Conservation (phyloP, 805 yeast genomes). For the Peterozyma toletana region DNA sequence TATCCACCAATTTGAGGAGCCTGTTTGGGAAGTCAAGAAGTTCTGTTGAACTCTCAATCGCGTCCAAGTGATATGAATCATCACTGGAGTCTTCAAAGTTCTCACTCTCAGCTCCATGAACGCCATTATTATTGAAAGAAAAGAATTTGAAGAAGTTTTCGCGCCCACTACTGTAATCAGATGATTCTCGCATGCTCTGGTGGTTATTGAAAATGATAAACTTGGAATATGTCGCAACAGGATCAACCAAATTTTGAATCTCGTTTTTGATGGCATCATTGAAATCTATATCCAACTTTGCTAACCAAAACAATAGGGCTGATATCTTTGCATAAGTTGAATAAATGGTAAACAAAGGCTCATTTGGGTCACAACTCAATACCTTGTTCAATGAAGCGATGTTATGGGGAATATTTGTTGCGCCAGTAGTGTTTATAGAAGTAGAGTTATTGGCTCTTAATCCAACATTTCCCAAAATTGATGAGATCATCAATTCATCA, state of each 20-base stretch:
- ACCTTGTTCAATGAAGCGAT: not conserved
- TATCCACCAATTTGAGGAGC: too few species aligned
- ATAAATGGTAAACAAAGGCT: not conserved
- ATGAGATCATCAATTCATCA: not conserved
- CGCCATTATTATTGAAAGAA: too few species aligned
- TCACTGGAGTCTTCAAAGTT: too few species aligned
- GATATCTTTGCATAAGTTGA: not conserved
- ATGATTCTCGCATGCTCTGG: not conserved
- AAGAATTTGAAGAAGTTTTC: not conserved
- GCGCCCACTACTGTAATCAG: not conserved
- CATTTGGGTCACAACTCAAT: not conserved
- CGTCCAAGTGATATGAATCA: too few species aligned
- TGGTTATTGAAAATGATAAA: not conserved
- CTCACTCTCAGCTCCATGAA: too few species aligned
- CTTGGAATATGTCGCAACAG: not conserved
- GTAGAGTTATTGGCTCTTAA: not conserved
- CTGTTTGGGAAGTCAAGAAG: too few species aligned
- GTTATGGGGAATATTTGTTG: too few species aligned
- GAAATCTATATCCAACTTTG: constrained; percentile 4
- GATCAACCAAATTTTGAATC: constrained; percentile 1
- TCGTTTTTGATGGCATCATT: constrained; percentile 4
- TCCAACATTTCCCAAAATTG: not conserved
- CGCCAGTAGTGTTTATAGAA: not conserved
- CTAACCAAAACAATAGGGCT: constrained; percentile 5
- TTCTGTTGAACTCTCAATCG: too few species aligned